Conservation (phyloP, 75 land plant species). For the Picea sitchensis region DNA sequence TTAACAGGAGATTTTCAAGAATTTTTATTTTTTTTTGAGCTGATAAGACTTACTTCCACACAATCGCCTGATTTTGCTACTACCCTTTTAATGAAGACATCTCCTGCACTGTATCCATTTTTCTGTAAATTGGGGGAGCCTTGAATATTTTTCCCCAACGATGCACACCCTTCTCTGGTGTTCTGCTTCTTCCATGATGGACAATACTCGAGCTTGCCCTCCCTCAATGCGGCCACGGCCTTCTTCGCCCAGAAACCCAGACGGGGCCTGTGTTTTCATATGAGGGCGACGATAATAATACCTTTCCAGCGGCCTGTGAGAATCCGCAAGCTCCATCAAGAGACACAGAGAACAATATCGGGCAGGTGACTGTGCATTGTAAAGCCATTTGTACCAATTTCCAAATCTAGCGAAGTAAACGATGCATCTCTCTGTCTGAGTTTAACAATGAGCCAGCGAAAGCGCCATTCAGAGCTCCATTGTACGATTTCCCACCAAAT, state of each 20-base stretch:
- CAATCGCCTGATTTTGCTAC: too few species aligned
- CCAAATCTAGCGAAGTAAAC: not conserved
- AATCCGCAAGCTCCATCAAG: not conserved
- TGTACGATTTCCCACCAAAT: not conserved
- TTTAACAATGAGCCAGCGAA: not conserved
- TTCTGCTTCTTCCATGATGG: too few species aligned
- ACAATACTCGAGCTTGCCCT: too few species aligned
- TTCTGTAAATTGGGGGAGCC: too few species aligned
- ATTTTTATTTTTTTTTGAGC: too few species aligned
- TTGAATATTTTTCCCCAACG: too few species aligned
- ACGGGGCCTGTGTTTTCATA: not conserved
- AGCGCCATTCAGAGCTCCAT: not conserved
- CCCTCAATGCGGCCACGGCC: not conserved
- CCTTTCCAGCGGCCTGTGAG: not conserved
- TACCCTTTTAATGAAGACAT: too few species aligned
- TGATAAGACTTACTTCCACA: too few species aligned
- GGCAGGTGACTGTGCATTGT: not conserved
- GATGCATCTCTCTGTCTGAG: not conserved
- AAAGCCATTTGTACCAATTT: not conserved
- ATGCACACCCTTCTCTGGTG: too few species aligned
- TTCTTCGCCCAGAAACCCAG: not conserved
- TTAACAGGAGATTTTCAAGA: too few species aligned
- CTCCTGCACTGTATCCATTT: too few species aligned
- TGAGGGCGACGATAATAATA: not conserved
- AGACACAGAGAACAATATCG: not conserved